Conservation (phyloP, 2,329 filamentous ascomycete species). For the Alternaria solani region DNA sequence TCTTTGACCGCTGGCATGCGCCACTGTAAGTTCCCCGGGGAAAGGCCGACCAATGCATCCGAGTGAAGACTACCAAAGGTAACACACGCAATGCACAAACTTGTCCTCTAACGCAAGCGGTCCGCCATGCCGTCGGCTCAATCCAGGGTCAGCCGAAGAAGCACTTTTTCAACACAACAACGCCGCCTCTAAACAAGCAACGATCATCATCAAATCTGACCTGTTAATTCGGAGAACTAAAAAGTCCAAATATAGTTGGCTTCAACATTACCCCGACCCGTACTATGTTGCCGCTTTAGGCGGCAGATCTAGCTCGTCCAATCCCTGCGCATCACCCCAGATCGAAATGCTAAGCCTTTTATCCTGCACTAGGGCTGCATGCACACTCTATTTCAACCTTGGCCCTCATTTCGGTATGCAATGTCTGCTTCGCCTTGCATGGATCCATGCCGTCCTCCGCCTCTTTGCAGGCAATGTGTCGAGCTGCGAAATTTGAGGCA, state of each 20-base stretch:
- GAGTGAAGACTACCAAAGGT: slow-evolving; percentile 9
- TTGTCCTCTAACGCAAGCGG: slow-evolving; percentile 27
- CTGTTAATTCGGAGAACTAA: slow-evolving; percentile 15
- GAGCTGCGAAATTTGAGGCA: slow-evolving; percentile 21
- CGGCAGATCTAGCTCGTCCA: slow-evolving; percentile 22
- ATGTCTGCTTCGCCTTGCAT: slow-evolving; percentile 18
- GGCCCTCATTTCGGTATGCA: slow-evolving; percentile 35
- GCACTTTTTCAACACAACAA: slow-evolving; percentile 24
- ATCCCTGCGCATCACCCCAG: slow-evolving; percentile 24
- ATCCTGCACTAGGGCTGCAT: slow-evolving; percentile 35
- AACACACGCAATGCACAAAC: slow-evolving; percentile 5
- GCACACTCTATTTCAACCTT: slow-evolving; percentile 44
- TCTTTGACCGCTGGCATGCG: background rate
- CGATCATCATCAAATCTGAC: slow-evolving; percentile 30
- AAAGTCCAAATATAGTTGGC: slow-evolving; percentile 15
- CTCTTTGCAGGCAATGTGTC: slow-evolving; percentile 17
- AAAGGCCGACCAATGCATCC: slow-evolving; percentile 20
- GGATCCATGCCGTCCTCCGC: slow-evolving; percentile 18
- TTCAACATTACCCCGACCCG: slow-evolving; percentile 6
- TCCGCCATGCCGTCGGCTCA: slow-evolving; percentile 45
- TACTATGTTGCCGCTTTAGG: slow-evolving; percentile 27
- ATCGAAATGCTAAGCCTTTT: slow-evolving; percentile 25
- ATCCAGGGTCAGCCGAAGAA: slow-evolving; percentile 19
- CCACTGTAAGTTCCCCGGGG: background rate
- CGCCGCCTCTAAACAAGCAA: slow-evolving; percentile 32